A percentile compares a stretch with the other conserved stretches of the same genome.
Evolutionary conservation across 2,329 filamentous ascomycete species (phyloP).

Genomic region (Didymella arachidicola): DNA sequence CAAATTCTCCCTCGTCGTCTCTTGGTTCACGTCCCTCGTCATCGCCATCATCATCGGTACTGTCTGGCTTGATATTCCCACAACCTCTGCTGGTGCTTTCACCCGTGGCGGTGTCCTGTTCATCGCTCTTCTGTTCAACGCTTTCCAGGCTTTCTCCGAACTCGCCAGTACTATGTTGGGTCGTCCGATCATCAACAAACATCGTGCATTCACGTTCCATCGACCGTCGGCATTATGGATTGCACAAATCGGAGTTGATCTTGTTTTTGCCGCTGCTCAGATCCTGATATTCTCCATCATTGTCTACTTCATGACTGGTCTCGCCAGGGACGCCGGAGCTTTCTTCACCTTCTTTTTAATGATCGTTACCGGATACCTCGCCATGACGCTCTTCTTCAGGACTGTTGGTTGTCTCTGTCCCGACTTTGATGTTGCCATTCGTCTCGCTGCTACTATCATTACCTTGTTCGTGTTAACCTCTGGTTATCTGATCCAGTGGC

Average conservation of each 20-base stretch:
- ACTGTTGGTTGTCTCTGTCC: conserved; percentile 71
- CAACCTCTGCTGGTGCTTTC: conserved; percentile 73
- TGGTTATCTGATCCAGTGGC: conserved; percentile 84
- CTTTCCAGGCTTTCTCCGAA: conserved; percentile 86
- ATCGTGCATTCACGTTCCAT: conserved; percentile 83
- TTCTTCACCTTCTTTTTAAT: conserved; percentile 60
- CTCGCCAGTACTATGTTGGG: conserved; percentile 77
- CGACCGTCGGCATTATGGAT: conserved; percentile 84
- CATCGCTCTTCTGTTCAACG: conserved; percentile 81
- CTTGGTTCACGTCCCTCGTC: conserved; percentile 74
- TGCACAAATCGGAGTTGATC: conserved; percentile 81
- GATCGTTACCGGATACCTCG: conserved; percentile 53
- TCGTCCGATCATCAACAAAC: conserved; percentile 81
- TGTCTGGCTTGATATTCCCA: conserved; percentile 75
- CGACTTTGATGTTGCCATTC: conserved; percentile 86
- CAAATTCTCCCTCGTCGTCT: conserved; percentile 76
- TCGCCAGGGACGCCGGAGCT: conserved; percentile 54
- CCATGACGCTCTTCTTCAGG: conserved; percentile 57
- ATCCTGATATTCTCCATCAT: conserved; percentile 63
- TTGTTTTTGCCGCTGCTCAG: conserved; percentile 73
- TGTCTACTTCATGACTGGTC: conserved; percentile 60
- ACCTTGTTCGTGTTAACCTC: conserved; percentile 82
- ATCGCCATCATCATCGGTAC: conserved; percentile 82
- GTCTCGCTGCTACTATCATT: conserved; percentile 78
- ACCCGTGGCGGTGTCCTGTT: conserved; percentile 84